Evolutionary conservation across 768 basidiomycete species (phyloP), one percentile per base, ranked within the genome.

Genomic region (Mycena floridula): DNA sequence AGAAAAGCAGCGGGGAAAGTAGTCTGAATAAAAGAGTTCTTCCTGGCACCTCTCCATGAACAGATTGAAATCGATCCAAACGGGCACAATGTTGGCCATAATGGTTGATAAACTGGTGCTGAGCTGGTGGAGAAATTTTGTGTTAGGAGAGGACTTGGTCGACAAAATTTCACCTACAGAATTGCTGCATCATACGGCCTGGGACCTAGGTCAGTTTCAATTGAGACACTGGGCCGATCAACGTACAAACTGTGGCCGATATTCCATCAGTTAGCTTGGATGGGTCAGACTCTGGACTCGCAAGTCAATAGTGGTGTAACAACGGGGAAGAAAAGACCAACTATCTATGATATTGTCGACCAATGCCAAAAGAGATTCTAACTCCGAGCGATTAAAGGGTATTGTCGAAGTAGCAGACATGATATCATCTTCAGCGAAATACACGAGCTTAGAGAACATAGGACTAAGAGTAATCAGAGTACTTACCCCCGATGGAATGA

Each of bases 61-160:
- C 46, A 6, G 52, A 50, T 7, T 47, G 18, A 5, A 1, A 18
- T 7, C 27, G 25, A 8, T 48, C 28, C 2, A 53, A 36, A 4
- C 52, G 30, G 13, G 49, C 52, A 21, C 40, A 45, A 20, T 44
- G 46, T 28, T 53, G 45, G 9, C 50, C 50, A 30, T 42, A 25
- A 32, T 48, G 48, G n/a, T 45, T 21, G 37, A 39, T 39, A 20
- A 51, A 51, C 25, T 13, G 39, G 7, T 48, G 37, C 9, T 35
- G 26, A 5, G 32, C 49, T 50, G n/a, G n/a, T n/a, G n/a, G n/a
- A n/a, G n/a, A n/a, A n/a, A n/a, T n/a, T n/a, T n/a, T n/a, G n/a
- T n/a, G n/a, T n/a, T n/a, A n/a, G n/a, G n/a, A n/a, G n/a, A n/a
- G n/a, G n/a, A n/a, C n/a, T n/a, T n/a, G n/a, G n/a, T n/a, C n/a